These are phyloP conservation scores for Ganoderma lingzhi DNA, from an alignment of 1,284 basidiomycete species.

Conservation along the genomic window DNA sequence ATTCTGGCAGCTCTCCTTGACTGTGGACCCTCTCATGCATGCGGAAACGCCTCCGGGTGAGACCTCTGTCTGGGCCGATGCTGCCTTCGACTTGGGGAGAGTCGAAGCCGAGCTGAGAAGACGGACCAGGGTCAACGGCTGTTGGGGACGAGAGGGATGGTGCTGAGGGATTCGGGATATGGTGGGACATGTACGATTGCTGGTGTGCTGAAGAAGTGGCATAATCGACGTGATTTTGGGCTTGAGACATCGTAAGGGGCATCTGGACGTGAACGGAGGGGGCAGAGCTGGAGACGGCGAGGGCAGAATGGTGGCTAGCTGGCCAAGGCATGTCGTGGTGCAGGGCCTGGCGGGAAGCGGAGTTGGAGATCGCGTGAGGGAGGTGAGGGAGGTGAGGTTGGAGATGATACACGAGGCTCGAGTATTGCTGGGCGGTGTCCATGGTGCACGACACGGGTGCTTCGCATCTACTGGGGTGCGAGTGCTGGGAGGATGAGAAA, in stretches of 20 bases:
- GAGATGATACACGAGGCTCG: conserved; percentile 40
- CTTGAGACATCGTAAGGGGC: conserved; percentile 42
- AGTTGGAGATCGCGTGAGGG: conserved; percentile 31
- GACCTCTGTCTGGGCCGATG: conserved; percentile 61
- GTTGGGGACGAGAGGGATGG: conserved; percentile 36
- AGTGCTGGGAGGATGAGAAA: conserved; percentile 5
- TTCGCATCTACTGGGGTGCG: conserved; percentile 29
- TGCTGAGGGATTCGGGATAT: conserved; percentile 30
- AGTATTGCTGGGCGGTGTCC: conserved; percentile 38
- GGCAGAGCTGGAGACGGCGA: conserved; percentile 30
- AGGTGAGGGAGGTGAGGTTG: conserved; percentile 30
- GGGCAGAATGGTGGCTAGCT: conserved; percentile 30
- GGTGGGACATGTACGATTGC: conserved; percentile 42
- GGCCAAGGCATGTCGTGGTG: conserved; percentile 38
- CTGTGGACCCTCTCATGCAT: conserved; percentile 25
- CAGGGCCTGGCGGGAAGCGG: conserved; percentile 26
- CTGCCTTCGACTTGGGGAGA: conserved; percentile 57
- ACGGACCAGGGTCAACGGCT: conserved; percentile 41
- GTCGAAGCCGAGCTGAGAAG: conserved; percentile 42
- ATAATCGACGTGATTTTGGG: conserved; percentile 46
- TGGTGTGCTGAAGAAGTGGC: conserved; percentile 42
- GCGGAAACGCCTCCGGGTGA: conserved; percentile 56
- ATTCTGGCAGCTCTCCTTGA: conserved; percentile 27
- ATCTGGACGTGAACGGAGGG: conserved; percentile 40
- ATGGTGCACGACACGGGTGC: conserved; percentile 29